Evolutionary conservation across 2,329 filamentous ascomycete genomes (phyloP).

Genomic region (Botryotinia calthae): DNA sequence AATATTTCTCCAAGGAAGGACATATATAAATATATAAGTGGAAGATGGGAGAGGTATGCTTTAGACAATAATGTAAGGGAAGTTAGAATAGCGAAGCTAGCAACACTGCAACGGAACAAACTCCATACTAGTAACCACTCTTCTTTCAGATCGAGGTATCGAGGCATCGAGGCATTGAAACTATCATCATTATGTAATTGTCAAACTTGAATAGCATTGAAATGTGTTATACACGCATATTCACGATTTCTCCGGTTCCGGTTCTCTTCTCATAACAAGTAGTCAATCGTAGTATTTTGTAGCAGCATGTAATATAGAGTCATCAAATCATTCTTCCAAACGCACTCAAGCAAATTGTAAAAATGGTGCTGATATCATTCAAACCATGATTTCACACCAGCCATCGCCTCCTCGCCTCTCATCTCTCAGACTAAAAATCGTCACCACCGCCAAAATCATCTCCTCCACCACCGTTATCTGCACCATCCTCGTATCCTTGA

Average conservation of each 20-base stretch:
- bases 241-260: neutral
- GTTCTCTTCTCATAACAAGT: neutral
- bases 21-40: neutral
- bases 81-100: neutral
- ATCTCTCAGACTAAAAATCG: slow-evolving; percentile 39
- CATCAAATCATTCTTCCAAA: neutral
- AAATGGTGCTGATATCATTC: neutral
- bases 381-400: neutral
- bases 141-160: neutral
- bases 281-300: neutral
- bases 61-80: neutral
- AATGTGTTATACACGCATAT: neutral
- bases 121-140: neutral
- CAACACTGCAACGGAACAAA: neutral
- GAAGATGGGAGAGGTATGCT: neutral
- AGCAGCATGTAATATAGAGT: neutral
- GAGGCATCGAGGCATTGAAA: neutral
- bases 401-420: slow-evolving; percentile 40
- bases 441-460: slow-evolving; percentile 22
- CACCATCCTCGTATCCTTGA: slow-evolving; percentile 43
- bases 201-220: neutral
- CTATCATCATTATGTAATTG: neutral
- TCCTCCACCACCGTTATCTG: slow-evolving; percentile 30
- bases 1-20: neutral
- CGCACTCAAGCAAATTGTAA: neutral